Evolutionary conservation across 768 basidiomycete genomes (phyloP).

Genomic region (Lentinula aciculospora): DNA sequence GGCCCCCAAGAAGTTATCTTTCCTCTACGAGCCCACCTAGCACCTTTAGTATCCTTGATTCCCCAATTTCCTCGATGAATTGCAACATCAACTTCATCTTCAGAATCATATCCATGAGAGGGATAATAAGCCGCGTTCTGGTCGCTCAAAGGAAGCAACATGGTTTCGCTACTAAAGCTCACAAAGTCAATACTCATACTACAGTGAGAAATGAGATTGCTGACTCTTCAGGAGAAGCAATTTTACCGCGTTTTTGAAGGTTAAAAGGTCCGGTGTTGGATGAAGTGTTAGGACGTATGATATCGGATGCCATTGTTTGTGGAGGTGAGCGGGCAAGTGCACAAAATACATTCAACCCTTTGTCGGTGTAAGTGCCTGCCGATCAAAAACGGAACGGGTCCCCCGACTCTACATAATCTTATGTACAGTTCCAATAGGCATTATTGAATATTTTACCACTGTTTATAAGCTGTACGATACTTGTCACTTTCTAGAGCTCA

Average conservation of each 20-base stretch:
- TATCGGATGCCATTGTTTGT: conserved; percentile 4
- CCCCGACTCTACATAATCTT: no score
- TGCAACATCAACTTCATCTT: conserved; percentile 40
- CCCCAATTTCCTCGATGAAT: conserved; percentile 77
- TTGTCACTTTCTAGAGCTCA: no score
- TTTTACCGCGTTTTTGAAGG: neutral
- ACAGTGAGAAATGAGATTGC: neutral
- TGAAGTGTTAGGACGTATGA: neutral
- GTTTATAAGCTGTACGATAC: no score
- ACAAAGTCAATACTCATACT: neutral
- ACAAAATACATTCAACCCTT: no score
- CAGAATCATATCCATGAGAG: conserved; percentile 65
- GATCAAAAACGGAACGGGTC: neutral
- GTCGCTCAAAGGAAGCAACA: conserved; percentile 57
- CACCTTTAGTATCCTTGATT: conserved; percentile 66
- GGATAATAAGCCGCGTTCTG: conserved; percentile 83
- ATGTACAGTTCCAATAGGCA: no score
- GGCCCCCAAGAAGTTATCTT: conserved; percentile 86
- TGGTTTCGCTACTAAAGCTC: conserved; percentile 20
- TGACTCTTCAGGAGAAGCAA: neutral
- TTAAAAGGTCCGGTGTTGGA: neutral
- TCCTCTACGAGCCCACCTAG: conserved; percentile 77
- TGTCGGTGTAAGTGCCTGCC: neutral
- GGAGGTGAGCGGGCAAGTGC: no score
- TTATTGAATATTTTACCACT: no score